Conservation (phyloP, 345 rosid species). For the Moricandia moricandioides region DNA sequence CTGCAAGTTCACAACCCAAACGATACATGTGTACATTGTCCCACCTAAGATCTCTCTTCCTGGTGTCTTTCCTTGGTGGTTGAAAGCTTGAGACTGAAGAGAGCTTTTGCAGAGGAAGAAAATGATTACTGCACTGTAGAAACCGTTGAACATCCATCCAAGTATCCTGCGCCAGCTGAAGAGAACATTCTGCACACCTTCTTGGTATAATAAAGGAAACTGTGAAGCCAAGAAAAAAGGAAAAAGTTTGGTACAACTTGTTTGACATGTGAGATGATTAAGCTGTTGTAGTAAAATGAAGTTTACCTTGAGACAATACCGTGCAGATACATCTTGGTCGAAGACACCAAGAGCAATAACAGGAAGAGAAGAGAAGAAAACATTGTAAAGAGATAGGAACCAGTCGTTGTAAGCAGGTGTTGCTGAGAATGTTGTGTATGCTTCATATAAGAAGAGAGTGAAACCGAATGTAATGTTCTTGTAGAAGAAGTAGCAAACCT, state of each 20-base stretch:
- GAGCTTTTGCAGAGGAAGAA: constrained; percentile 71
- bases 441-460: constrained; percentile 71
- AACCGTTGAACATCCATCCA: constrained; percentile 80
- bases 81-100: constrained; percentile 66
- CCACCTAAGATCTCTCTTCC: constrained; percentile 71
- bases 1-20: constrained; percentile 88
- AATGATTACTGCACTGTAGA: constrained; percentile 52
- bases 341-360: constrained; percentile 81
- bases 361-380: constrained; percentile 79
- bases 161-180: constrained; percentile 80
- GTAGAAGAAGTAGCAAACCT: constrained; percentile 99
- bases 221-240: constrained; percentile 26
- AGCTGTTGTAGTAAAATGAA: neutral
- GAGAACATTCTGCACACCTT: constrained; percentile 79
- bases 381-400: constrained; percentile 72
- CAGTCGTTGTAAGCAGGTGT: constrained; percentile 80
- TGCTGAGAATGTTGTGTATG: constrained; percentile 69
- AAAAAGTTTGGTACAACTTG: neutral
- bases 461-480: constrained; percentile 82
- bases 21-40: constrained; percentile 76
- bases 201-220: constrained; percentile 90
- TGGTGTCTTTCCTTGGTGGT: constrained; percentile 53
- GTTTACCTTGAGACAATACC: constrained; percentile 66
- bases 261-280: constrained; percentile 23
- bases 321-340: constrained; percentile 86